Conservation (phyloP, 108 stramenopile species). For the Cylindrotheca fusiformis region DNA sequence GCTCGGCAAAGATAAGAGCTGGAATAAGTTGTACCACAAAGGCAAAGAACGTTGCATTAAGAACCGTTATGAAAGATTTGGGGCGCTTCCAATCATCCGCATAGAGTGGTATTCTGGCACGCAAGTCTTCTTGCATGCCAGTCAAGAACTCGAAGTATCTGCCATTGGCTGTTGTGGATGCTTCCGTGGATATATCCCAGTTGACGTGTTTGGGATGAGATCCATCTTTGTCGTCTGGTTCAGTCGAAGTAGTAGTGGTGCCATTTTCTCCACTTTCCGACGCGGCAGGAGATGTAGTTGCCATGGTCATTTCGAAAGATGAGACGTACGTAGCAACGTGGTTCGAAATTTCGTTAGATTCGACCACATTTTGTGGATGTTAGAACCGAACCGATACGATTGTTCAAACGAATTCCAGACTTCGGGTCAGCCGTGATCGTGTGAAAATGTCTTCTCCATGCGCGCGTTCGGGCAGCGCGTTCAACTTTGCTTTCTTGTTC, state of each 20-base stretch:
- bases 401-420: no score
- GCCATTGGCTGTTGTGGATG: background rate
- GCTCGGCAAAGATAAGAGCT: conserved; percentile 55
- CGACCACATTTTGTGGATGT: no score
- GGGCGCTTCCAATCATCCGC: conserved; percentile 45
- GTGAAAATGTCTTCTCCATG: no score
- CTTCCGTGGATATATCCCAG: background rate
- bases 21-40: conserved; percentile 63
- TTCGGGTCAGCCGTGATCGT: no score
- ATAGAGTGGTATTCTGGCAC: conserved; percentile 41
- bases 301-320: background rate
- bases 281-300: background rate
- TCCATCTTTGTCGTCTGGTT: background rate
- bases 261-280: background rate
- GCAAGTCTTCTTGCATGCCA: conserved; percentile 40
- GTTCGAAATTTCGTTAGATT: no score
- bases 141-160: conserved; percentile 18
- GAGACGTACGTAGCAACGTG: no score
- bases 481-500: no score
- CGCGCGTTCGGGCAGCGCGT: no score
- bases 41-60: conserved; percentile 49
- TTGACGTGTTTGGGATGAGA: background rate
- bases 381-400: no score
- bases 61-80: conserved; percentile 18
- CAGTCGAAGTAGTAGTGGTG: background rate